Conservation (phyloP, 2,329 filamentous ascomycete species). For the Penicillium sp. region DNA sequence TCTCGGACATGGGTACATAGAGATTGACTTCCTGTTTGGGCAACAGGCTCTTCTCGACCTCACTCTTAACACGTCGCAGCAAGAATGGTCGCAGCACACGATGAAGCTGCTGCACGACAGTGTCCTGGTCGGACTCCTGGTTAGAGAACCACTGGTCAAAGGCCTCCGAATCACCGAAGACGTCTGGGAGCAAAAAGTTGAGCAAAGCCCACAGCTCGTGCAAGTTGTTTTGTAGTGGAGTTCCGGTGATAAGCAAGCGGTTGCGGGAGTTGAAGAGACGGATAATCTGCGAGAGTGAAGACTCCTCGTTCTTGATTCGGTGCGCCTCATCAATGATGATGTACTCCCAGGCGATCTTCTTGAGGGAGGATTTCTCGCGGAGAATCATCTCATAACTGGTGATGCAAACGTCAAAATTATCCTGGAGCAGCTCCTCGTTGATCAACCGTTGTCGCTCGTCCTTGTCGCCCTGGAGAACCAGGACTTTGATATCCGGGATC, state of each 20-base stretch:
- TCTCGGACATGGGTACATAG: slow-evolving; percentile 97
- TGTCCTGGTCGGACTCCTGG: slow-evolving; percentile 85
- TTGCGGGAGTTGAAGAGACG: slow-evolving; percentile 94
- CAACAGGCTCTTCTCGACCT: slow-evolving; percentile 94
- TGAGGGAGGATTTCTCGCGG: slow-evolving; percentile 86
- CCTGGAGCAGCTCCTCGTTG: slow-evolving; percentile 81
- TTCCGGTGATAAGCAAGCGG: slow-evolving; percentile 90
- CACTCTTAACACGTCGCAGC: slow-evolving; percentile 89
- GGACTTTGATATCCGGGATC: slow-evolving; percentile 91
- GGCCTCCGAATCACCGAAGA: slow-evolving; percentile 92
- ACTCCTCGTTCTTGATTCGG: slow-evolving; percentile 99
- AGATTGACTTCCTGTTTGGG: slow-evolving; percentile 97
- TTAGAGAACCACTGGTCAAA: slow-evolving; percentile 98
- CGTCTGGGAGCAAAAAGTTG: slow-evolving; percentile 96
- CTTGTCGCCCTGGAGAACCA: slow-evolving; percentile 91
- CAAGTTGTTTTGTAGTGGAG: slow-evolving; percentile 93
- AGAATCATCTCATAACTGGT: slow-evolving; percentile 99
- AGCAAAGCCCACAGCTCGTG: slow-evolving; percentile 97
- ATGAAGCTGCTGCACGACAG: slow-evolving; percentile 92
- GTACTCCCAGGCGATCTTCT: slow-evolving; percentile 99
- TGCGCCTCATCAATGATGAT: slow-evolving; percentile 99
- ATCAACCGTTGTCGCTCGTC: slow-evolving; percentile 86
- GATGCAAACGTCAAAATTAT: slow-evolving; percentile 96
- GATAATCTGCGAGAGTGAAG: slow-evolving; percentile 91
- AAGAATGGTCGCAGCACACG: slow-evolving; percentile 89